phyloP scores from a whole-genome alignment of 228 moss, liverwort and hornwort genomes.

The Sphagnum fallax region DNA sequence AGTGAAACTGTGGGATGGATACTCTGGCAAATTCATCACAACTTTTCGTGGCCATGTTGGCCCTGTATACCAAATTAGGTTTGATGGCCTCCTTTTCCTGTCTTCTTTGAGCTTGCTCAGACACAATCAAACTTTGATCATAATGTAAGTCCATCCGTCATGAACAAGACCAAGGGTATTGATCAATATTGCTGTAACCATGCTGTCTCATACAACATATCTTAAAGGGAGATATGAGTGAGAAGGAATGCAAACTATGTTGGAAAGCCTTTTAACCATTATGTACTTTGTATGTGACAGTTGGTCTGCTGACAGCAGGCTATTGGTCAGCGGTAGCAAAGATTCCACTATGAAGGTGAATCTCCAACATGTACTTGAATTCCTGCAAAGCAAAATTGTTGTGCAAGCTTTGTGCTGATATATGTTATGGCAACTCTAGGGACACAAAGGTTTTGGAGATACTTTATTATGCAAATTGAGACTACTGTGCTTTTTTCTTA shows the following conservation, averaged over 20 bases:
- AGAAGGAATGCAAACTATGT: no score
- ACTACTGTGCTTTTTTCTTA: no score
- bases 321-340: constrained; percentile 91
- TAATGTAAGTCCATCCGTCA: no score
- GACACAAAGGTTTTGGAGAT: background rate
- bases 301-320: constrained; percentile 97
- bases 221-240: no score
- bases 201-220: no score
- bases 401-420: background rate
- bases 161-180: no score
- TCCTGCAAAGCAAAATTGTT: background rate
- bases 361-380: background rate
- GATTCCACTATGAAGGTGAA: constrained; percentile 94
- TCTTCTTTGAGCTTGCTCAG: background rate
- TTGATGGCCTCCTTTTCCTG: background rate
- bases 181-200: no score
- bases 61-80: constrained; percentile 98
- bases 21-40: constrained; percentile 82
- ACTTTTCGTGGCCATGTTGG: constrained; percentile 93
- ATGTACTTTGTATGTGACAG: constrained; percentile 16
- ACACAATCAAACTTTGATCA: no score
- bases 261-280: no score
- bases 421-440: background rate
- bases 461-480: background rate
- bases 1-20: constrained; percentile 95